These are phyloP conservation scores for Aureoboletus auriporus DNA, from an alignment of 768 basidiomycete species.

Conservation along the genomic window DNA sequence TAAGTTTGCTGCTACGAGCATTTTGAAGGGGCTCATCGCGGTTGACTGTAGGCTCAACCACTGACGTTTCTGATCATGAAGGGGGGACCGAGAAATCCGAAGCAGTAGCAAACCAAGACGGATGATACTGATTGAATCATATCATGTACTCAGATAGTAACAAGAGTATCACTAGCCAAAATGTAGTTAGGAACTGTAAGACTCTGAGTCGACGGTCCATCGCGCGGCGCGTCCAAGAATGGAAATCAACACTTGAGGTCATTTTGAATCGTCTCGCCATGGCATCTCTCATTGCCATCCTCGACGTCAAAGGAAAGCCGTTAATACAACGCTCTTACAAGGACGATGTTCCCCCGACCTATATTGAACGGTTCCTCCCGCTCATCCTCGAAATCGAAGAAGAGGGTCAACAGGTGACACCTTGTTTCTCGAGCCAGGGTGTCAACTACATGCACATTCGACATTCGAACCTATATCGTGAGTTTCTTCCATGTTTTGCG, in stretches of 20 bases:
- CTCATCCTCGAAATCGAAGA: constrained; percentile 94
- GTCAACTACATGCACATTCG: constrained; percentile 99
- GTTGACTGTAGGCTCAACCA: too few relatives aligned
- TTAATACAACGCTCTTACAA: constrained; percentile 95
- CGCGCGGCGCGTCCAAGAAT: constrained; percentile 4
- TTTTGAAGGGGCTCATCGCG: too few relatives aligned
- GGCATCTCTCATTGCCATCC: constrained; percentile 82
- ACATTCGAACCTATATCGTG: constrained; percentile 95
- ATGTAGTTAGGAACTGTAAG: too few relatives aligned
- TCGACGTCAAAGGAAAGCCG: constrained; percentile 98
- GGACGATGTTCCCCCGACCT: constrained; percentile 88
- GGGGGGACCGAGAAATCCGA: too few relatives aligned
- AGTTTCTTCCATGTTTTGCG: constrained; percentile 27
- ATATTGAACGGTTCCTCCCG: constrained; percentile 91
- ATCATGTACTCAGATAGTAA: too few relatives aligned
- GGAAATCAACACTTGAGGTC: constrained; percentile 4
- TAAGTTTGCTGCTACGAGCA: too few relatives aligned
- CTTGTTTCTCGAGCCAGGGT: constrained; percentile 93
- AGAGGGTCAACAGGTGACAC: constrained; percentile 93
- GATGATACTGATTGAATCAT: too few relatives aligned
- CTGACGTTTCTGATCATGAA: too few relatives aligned
- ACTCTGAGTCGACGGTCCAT: too few relatives aligned
- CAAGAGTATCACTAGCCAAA: too few relatives aligned
- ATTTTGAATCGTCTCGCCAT: constrained; percentile 24
- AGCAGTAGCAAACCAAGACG: too few relatives aligned